Evolutionary conservation across 2,329 filamentous ascomycete genomes (phyloP).

Genomic region (Penicillium sclerotiorum): DNA sequence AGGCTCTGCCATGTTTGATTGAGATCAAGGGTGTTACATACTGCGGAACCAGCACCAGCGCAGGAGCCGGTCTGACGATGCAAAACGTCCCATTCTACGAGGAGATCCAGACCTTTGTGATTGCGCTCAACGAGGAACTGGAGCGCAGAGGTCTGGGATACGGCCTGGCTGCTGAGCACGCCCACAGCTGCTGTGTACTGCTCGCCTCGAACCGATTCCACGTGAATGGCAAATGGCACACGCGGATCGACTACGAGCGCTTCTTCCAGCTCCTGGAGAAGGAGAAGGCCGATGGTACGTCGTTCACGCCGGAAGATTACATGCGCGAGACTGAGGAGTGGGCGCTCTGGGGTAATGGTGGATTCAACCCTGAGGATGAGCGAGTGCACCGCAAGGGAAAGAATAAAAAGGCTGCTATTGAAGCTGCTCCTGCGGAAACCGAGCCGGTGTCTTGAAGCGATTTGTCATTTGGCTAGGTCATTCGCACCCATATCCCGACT

Average conservation of each 20-base stretch:
- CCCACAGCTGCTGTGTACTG: constrained; percentile 89
- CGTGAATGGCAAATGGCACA: constrained; percentile 81
- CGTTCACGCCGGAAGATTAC: constrained; percentile 88
- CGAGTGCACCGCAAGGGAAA: constrained; percentile 85
- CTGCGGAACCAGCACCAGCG: constrained; percentile 85
- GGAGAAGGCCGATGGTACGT: constrained; percentile 55
- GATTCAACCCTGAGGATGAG: constrained; percentile 88
- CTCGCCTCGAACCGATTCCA: constrained; percentile 81
- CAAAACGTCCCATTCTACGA: constrained; percentile 95
- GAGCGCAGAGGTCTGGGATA: constrained; percentile 73
- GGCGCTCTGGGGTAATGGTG: constrained; percentile 92
- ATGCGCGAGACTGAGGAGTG: constrained; percentile 88
- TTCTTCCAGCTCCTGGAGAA: constrained; percentile 86
- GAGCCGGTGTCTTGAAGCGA: constrained; percentile 2
- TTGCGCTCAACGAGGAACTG: constrained; percentile 71
- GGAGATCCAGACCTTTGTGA: constrained; percentile 82
- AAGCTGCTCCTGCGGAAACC: constrained; percentile 5
- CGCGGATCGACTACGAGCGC: constrained; percentile 82
- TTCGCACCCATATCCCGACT: background rate
- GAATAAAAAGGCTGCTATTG: constrained; percentile 28
- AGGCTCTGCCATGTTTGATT: constrained; percentile 85
- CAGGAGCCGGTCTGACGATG: constrained; percentile 89
- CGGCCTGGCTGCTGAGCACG: constrained; percentile 92
- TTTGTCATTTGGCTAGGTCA: background rate
- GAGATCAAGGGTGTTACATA: constrained; percentile 97